Evolutionary conservation across 768 basidiomycete species (phyloP), one percentile per base, ranked within the genome.

Genomic region (Boletus insuetus): DNA sequence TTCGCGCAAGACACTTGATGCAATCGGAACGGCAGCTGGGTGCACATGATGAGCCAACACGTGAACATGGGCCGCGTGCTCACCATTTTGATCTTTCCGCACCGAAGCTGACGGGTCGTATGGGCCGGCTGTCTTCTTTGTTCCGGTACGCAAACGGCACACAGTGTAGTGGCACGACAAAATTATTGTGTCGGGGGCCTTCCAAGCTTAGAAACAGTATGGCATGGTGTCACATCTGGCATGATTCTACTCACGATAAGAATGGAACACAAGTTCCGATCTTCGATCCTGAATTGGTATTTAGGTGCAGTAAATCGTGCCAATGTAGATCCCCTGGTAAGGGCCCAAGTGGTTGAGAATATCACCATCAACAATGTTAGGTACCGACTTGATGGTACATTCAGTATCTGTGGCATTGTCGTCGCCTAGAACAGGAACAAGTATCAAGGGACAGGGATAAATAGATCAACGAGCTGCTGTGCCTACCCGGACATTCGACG

Each of bases 281-380:
- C 39, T 17, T 47, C n/a, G 24, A 12, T 11, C 37, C 44, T 29
- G 13, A 37, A 32, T 35, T 53, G 24, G 40, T 41, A 45, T 51
- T 66, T 53, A 69, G n/a, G 69, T 71, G 64, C 62, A 71, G 37
- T 45, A 78, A 26, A 77, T 69, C 5, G 80, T 81, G 41, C 85
- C 84, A 39, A 86, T 79, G 52, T 62, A 73, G 48, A 84, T 78
- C 20, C 82, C 83, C 53, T 84, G 67, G 57, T 78, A 80, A 10
- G 79, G 75, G 57, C 86, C 85, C 46, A 82, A 64, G 67, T 89
- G 87, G 62, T 88, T 63, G 7, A 78, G 48, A 43, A 82, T 72
- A 51, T 83, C 66, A 24, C 81, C 77, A 4, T 63, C 72, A 11
- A 82, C 61, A 49, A 88, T 66, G 59, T 77, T 81, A 1, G 83